Evolutionary conservation across 2,329 filamentous ascomycete genomes (phyloP).

Genomic region (Hymenoscyphus occultus): DNA sequence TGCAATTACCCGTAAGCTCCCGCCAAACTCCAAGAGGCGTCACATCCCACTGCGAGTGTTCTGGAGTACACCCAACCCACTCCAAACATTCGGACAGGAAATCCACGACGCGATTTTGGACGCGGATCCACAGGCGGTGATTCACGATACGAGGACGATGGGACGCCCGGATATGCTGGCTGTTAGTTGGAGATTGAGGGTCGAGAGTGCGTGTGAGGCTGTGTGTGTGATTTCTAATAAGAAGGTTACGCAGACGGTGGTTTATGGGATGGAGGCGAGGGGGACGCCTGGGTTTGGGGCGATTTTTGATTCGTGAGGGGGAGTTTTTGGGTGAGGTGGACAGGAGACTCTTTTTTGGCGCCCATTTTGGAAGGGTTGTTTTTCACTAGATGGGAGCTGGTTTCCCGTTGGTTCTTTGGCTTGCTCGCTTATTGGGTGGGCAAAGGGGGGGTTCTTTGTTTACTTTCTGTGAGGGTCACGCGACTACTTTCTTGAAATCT

Average conservation of each 20-base stretch:
- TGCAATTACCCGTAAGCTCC: background rate
- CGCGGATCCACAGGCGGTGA: constrained; percentile 37
- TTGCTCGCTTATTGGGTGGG: too few species aligned
- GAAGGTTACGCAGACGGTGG: constrained; percentile 39
- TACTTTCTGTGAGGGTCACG: too few species aligned
- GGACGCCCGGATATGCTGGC: constrained; percentile 39
- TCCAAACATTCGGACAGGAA: constrained; percentile 37
- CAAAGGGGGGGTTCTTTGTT: too few species aligned
- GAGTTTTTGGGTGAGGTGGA: too few species aligned
- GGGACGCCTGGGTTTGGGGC: constrained; percentile 40
- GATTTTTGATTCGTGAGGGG: constrained; percentile 36
- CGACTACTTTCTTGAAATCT: too few species aligned
- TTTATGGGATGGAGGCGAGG: constrained; percentile 40
- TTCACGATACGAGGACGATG: constrained; percentile 38
- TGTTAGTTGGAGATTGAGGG: constrained; percentile 31
- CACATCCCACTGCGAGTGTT: constrained; percentile 33
- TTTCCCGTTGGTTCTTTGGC: too few species aligned
- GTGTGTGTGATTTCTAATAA: constrained; percentile 41
- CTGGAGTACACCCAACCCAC: constrained; percentile 39
- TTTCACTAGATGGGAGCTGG: too few species aligned
- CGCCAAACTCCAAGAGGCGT: background rate
- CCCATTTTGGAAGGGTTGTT: too few species aligned
- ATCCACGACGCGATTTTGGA: constrained; percentile 35
- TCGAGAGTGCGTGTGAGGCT: constrained; percentile 38
- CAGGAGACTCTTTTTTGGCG: too few species aligned